Evolutionary conservation across 768 basidiomycete species (phyloP), one percentile per base, ranked within the genome.

Genomic region (Leccinum disarticulatum): DNA sequence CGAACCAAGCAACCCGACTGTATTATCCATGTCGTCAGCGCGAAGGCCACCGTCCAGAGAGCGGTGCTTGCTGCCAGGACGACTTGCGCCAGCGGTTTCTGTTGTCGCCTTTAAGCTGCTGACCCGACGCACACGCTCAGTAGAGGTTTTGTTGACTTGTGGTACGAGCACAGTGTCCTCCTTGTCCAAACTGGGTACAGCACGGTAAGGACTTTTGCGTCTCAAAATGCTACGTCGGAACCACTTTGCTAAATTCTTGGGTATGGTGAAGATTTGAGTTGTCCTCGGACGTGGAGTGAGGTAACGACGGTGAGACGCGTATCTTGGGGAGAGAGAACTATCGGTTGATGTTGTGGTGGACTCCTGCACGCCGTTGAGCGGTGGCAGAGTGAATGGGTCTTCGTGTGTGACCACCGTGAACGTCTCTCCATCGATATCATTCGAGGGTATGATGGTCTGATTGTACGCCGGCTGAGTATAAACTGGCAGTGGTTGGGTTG

Each of bases 401-500:
- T 64, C 62, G 19, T 58, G 63, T 25, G 58, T 31, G 33, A 69
- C 27, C 22, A 74, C 70, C 22, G 61, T 62, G 30, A 68, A 66
- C 11, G 49, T 61, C 28, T 73, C 68, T 7, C 72, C 66, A 46
- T 70, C 70, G 2, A n/a, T n/a, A n/a, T n/a, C n/a, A n/a, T 25
- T 57, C 31, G 64, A 60, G 15, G 72, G 64, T 36, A 70, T 46
- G 33, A 70, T 70, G 1, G 59, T 62, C 46, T 58, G 55, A 8
- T 52, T 30, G 27, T 61, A 59, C 19, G 36, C 30, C 5, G 61
- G n/a, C n/a, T 54, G 57, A 19, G 59, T 27, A 47, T 31, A 31
- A 33, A 19, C 31, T 9, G 57, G 25, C 14, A 19, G 36, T 9
- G 57, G 14, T n/a, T 35, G 67, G 33, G 60, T 27, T 3, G 4